These are phyloP conservation scores for Chenopodium quinoa DNA, from an alignment of 148 eudicot species.

Conservation along the genomic window DNA sequence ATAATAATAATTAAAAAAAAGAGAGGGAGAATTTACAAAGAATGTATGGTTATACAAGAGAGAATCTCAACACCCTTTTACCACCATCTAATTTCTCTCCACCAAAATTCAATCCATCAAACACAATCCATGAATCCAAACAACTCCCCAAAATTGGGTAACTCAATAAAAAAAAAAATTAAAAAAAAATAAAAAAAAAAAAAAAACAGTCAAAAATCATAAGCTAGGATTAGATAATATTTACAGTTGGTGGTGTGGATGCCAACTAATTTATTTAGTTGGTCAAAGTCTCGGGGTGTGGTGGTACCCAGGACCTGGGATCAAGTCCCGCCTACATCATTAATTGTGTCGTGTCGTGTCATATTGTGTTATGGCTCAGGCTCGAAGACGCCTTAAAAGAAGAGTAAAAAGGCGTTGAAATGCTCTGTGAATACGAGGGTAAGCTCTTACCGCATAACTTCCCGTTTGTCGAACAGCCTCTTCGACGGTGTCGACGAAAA, in stretches of 20 bases:
- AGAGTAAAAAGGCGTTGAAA: constrained; percentile 32
- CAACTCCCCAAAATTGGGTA: constrained; percentile 25
- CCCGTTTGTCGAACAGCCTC: constrained; percentile 40
- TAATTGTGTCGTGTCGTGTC: too few relatives aligned
- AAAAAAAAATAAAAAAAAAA: too few relatives aligned
- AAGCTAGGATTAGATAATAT: background rate
- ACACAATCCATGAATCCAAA: constrained; percentile 27
- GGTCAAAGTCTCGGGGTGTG: background rate
- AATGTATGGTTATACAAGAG: constrained; percentile 8
- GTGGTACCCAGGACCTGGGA: background rate
- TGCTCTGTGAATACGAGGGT: constrained; percentile 43
- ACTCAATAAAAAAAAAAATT: too few relatives aligned
- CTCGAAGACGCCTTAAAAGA: constrained; percentile 18
- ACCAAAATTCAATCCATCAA: background rate
- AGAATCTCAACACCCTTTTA: constrained; percentile 7
- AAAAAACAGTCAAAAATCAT: background rate
- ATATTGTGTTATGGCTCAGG: too few relatives aligned
- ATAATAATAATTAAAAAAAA: background rate
- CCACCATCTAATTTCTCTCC: background rate
- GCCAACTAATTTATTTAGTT: background rate
- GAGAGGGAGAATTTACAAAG: constrained; percentile 17
- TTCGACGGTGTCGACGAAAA: constrained; percentile 60
- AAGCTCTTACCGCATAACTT: constrained; percentile 36
- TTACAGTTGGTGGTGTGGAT: background rate
- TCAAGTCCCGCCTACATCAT: background rate